A percentile compares a stretch with the other conserved stretches of the same genome.
Conservation (phyloP, 495 filamentous ascomycete genomes). For the Apodospora peruviana region DNA sequence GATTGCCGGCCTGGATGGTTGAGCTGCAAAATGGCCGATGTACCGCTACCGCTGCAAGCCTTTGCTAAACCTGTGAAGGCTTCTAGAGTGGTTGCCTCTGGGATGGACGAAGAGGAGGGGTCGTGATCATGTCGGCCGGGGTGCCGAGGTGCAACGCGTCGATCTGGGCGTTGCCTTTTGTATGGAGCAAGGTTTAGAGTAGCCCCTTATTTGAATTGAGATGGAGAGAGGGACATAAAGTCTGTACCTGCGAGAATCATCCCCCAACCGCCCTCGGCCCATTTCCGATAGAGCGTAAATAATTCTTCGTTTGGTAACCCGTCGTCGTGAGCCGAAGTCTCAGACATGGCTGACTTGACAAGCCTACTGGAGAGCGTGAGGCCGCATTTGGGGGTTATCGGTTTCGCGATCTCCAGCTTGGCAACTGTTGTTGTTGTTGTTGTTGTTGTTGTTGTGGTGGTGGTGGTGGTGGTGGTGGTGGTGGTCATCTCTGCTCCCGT, state of each 20-base stretch:
- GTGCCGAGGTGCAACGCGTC: neutral
- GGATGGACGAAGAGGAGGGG: neutral
- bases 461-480: no score
- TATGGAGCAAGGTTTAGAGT: no score
- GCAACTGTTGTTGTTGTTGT: no score
- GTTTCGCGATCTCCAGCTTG: no score
- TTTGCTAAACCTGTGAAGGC: neutral
- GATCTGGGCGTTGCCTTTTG: conserved; percentile 19
- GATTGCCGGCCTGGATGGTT: conserved; percentile 57
- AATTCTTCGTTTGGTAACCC: conserved; percentile 9
- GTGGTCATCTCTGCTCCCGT: no score
- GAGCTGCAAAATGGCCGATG: conserved; percentile 50
- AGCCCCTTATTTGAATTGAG: no score
- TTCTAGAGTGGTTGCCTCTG: neutral
- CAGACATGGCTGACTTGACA: conserved; percentile 36
- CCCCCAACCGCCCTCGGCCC: conserved; percentile 49
- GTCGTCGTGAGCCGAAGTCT: conserved; percentile 39
- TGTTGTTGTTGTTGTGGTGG: no score
- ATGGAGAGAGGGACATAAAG: no score
- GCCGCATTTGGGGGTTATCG: conserved; percentile 32
- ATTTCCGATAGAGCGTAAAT: conserved; percentile 48
- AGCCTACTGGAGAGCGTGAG: conserved; percentile 33
- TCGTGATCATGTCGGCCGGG: neutral
- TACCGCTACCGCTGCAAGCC: conserved; percentile 20
- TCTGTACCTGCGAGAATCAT: conserved; percentile 25